These are phyloP conservation scores for Xylariales sp. DNA, from an alignment of 2,329 filamentous ascomycete genomes.

Conservation along the genomic window DNA sequence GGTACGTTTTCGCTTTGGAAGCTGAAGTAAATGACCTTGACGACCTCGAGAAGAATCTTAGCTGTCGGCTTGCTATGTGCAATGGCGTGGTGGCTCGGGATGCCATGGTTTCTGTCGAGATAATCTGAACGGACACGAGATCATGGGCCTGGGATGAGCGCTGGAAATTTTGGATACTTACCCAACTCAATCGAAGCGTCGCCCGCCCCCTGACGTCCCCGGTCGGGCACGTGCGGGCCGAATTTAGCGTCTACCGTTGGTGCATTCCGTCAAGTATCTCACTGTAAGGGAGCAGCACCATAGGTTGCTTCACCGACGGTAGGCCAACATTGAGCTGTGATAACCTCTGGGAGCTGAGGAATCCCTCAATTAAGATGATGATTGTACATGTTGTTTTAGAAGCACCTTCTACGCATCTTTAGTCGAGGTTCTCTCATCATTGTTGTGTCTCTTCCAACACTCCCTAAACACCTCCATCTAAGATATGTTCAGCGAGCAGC, in stretches of 20 bases:
- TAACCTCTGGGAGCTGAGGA: conserved; percentile 17
- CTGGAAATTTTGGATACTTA: conserved; percentile 3
- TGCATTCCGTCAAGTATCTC: no score
- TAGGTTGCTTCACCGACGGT: no score
- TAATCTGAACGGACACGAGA: no score
- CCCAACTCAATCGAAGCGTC: no score
- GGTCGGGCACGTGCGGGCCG: conserved; percentile 5
- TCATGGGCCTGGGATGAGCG: not conserved
- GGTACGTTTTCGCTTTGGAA: conserved; percentile 11
- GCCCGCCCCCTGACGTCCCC: not conserved
- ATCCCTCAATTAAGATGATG: no score
- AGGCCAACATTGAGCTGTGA: conserved; percentile 8
- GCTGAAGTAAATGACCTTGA: conserved; percentile 1
- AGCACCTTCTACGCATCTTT: conserved; percentile 61
- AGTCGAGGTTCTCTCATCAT: conserved; percentile 73
- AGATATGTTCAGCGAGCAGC: not conserved
- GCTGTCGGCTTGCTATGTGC: not conserved
- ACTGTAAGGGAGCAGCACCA: no score
- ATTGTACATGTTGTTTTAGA: no score
- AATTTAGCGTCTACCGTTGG: not conserved
- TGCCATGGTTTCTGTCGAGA: conserved; percentile 11
- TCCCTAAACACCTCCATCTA: conserved; percentile 87
- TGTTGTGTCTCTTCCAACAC: conserved; percentile 89
- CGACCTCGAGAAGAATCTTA: not conserved
- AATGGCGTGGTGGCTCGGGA: conserved; percentile 6